These are phyloP conservation scores for Scolecobasidium constrictum DNA, from an alignment of 2,329 filamentous ascomycete species.

Conservation along the genomic window DNA sequence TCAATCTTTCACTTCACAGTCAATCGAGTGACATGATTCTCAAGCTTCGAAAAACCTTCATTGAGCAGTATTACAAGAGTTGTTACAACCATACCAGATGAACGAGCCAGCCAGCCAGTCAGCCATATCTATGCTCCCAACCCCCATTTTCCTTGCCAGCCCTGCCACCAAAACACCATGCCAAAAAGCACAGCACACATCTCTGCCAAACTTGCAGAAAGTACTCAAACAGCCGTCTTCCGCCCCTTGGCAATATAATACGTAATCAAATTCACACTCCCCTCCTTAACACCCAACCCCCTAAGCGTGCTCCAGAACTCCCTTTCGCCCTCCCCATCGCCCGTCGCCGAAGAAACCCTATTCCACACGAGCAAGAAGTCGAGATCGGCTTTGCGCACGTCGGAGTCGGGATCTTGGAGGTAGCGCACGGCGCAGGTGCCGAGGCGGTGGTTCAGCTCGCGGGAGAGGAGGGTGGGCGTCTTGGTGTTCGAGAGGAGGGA, in stretches of 20 bases:
- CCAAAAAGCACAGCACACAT: too few relatives aligned
- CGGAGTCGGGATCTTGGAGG: conserved; percentile 27
- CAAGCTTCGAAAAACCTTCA: too few relatives aligned
- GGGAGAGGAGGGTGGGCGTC: conserved; percentile 21
- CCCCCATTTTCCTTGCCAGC: too few relatives aligned
- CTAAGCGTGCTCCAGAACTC: conserved; percentile 58
- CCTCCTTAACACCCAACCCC: conserved; percentile 48
- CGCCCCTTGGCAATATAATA: conserved; percentile 68
- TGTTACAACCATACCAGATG: too few relatives aligned
- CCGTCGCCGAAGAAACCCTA: conserved; percentile 18
- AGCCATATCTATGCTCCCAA: too few relatives aligned
- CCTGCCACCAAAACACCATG: too few relatives aligned
- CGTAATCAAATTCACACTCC: conserved; percentile 65
- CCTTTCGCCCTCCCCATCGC: conserved; percentile 42
- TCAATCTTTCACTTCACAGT: too few relatives aligned
- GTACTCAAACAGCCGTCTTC: conserved; percentile 20
- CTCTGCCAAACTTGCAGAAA: too few relatives aligned
- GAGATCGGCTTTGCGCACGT: conserved; percentile 57
- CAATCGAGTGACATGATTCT: too few relatives aligned
- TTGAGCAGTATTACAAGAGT: too few relatives aligned
- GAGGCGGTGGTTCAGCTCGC: conserved; percentile 25
- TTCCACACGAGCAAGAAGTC: conserved; percentile 68
- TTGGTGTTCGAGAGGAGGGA: conserved; percentile 23
- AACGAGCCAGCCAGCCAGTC: too few relatives aligned
- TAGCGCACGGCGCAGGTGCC: conserved; percentile 27